These are phyloP conservation scores for Nepenthes gracilis DNA, from an alignment of 148 eudicot species.

Conservation along the genomic window DNA sequence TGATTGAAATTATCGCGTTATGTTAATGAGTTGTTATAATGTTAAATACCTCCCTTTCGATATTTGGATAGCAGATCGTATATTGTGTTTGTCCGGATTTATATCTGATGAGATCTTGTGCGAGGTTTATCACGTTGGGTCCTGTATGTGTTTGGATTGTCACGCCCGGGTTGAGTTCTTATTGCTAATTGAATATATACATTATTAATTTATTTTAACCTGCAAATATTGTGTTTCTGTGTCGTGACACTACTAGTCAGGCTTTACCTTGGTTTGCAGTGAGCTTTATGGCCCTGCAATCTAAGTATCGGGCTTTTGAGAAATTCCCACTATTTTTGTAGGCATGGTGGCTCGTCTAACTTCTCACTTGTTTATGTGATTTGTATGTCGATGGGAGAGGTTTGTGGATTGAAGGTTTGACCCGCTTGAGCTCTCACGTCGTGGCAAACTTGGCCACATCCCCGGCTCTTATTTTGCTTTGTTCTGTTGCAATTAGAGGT, in stretches of 20 bases:
- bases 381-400: slow-evolving; percentile 57
- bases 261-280: slow-evolving; percentile 76
- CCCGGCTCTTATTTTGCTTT: slow-evolving; percentile 73
- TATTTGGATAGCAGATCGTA: no score
- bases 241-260: slow-evolving; percentile 66
- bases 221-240: no score
- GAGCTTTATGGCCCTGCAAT: slow-evolving; percentile 58
- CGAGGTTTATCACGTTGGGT: no score
- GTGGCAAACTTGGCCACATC: slow-evolving; percentile 47
- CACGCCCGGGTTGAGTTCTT: no score
- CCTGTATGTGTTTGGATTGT: no score
- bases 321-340: slow-evolving; percentile 58
- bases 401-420: slow-evolving; percentile 42
- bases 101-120: no score
- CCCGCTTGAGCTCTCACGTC: slow-evolving; percentile 52
- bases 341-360: slow-evolving; percentile 84
- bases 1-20: no score
- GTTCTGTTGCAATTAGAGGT: slow-evolving; percentile 62
- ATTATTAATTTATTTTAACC: no score
- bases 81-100: no score
- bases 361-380: slow-evolving; percentile 43
- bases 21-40: no score
- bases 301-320: slow-evolving; percentile 51
- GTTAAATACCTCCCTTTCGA: no score
- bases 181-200: no score